Percentiles rank a stretch among this genome's conserved stretches.
Evolutionary conservation across 768 basidiomycete genomes (phyloP).

Genomic region (Aureoboletus auriporus): DNA sequence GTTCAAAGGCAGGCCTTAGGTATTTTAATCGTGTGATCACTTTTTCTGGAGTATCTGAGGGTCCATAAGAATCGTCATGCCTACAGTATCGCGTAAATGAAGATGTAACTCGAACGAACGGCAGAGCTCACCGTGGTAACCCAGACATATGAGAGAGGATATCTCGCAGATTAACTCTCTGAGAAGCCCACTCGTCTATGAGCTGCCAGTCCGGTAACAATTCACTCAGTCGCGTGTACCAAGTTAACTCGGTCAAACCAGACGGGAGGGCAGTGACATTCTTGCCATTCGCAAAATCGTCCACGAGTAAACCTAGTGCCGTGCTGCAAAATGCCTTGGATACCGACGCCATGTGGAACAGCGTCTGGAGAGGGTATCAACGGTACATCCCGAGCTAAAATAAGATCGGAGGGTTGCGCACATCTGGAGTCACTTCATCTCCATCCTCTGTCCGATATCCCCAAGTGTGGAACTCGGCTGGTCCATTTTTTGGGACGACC

Average conservation of each 20-base stretch:
- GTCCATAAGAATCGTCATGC: slow-evolving; percentile 32
- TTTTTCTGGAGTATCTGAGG: slow-evolving; percentile 23
- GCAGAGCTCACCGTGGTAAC: slow-evolving; percentile 29
- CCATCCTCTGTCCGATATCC: slow-evolving; percentile 35
- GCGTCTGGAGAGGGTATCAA: slow-evolving; percentile 25
- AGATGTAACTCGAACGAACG: background rate
- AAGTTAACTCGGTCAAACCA: slow-evolving; percentile 27
- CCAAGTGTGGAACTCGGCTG: slow-evolving; percentile 30
- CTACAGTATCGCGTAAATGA: slow-evolving; percentile 12
- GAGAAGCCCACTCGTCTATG: slow-evolving; percentile 36
- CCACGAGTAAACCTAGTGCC: slow-evolving; percentile 39
- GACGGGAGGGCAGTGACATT: slow-evolving; percentile 34
- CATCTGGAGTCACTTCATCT: slow-evolving; percentile 30
- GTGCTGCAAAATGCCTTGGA: slow-evolving; percentile 39
- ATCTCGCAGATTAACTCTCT: slow-evolving; percentile 35
- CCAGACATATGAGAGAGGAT: slow-evolving; percentile 40
- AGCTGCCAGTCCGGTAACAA: slow-evolving; percentile 41
- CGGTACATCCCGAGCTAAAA: background rate
- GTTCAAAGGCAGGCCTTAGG: slow-evolving; percentile 30
- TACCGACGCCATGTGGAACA: slow-evolving; percentile 35
- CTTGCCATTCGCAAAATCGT: slow-evolving; percentile 34
- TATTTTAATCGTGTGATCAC: slow-evolving; percentile 23
- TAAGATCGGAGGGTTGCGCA: slow-evolving; percentile 13
- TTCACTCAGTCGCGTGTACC: slow-evolving; percentile 35
- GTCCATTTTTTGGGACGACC: slow-evolving; percentile 22